Evolutionary conservation across 176 grass and related monocot species (phyloP).

Genomic region (Aegilops sharonensis): DNA sequence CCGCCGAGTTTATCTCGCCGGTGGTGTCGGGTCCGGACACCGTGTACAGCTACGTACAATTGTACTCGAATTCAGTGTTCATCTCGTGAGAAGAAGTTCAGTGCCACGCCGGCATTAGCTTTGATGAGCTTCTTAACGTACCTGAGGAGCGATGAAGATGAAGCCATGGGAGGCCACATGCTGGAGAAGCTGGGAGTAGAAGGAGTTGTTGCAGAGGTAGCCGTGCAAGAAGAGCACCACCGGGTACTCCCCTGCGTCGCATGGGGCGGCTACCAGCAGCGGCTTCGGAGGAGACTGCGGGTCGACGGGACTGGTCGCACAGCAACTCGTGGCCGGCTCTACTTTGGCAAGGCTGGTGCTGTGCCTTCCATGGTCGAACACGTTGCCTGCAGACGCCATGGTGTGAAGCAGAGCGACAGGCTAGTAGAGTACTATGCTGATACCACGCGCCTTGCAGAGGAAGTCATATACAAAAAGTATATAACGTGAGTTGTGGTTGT

Average conservation of each 20-base stretch:
- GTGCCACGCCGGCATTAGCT: not conserved
- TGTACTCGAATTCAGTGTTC: not conserved
- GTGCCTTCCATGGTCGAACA: slow-evolving; percentile 25
- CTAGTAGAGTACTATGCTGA: not conserved
- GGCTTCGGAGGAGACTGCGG: slow-evolving; percentile 44
- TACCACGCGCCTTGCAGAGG: not conserved
- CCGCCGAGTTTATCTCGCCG: slow-evolving; percentile 64
- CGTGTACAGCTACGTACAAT: slow-evolving; percentile 50
- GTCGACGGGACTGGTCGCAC: not conserved
- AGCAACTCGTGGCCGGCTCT: slow-evolving; percentile 2
- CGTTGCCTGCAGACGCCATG: slow-evolving; percentile 6
- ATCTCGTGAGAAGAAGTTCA: not conserved
- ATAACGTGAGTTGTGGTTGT: not conserved
- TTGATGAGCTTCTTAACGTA: not conserved
- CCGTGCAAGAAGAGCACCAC: slow-evolving; percentile 80
- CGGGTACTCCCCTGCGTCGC: slow-evolving; percentile 67
- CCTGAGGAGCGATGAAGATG: slow-evolving; percentile 67
- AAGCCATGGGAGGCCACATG: slow-evolving; percentile 89
- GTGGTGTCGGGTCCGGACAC: slow-evolving; percentile 60
- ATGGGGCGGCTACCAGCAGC: slow-evolving; percentile 59
- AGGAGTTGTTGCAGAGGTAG: slow-evolving; percentile 64
- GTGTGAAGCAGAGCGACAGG: not conserved
- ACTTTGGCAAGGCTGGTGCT: not conserved
- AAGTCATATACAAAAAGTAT: too few species aligned
- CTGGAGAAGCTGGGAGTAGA: slow-evolving; percentile 82